Conservation (phyloP, 129 eudicot species). For the Chrysanthemum makinoi region DNA sequence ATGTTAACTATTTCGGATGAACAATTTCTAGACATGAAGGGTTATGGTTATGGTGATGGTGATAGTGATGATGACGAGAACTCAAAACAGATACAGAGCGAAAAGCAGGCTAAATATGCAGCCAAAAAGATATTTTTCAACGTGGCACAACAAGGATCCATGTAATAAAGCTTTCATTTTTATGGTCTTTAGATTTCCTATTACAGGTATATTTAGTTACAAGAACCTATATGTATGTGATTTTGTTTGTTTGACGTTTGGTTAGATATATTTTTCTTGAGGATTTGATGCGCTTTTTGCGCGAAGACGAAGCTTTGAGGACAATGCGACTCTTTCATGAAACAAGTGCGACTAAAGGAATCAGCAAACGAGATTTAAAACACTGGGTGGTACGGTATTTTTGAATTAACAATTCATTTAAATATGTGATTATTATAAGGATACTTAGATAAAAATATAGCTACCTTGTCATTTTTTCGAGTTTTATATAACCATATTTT, state of each 20-base stretch:
- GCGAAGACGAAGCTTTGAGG: conserved; percentile 49
- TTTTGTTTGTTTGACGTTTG: neutral
- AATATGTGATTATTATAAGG: too few species aligned
- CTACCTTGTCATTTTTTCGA: too few species aligned
- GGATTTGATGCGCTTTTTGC: conserved; percentile 54
- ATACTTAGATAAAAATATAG: too few species aligned
- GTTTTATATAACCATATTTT: too few species aligned
- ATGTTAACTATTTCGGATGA: conserved; percentile 58
- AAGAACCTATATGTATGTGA: neutral
- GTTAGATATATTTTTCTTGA: conserved; percentile 45
- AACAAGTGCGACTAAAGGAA: conserved; percentile 37
- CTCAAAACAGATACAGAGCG: conserved; percentile 52
- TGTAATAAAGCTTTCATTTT: conserved; percentile 31
- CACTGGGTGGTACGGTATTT: conserved; percentile 54
- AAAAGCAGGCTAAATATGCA: conserved; percentile 62
- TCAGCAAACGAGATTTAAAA: conserved; percentile 42
- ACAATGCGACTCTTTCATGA: conserved; percentile 46
- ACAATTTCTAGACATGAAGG: conserved; percentile 37
- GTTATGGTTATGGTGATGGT: too few species aligned
- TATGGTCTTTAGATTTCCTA: too few species aligned
- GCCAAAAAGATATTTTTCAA: conserved; percentile 76
- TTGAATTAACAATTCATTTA: too few species aligned
- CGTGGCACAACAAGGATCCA: conserved; percentile 75
- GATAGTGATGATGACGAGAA: conserved; percentile 44
- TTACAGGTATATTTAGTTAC: too few species aligned